Conservation (phyloP, 106 monocot species). For the Allium cepa region DNA sequence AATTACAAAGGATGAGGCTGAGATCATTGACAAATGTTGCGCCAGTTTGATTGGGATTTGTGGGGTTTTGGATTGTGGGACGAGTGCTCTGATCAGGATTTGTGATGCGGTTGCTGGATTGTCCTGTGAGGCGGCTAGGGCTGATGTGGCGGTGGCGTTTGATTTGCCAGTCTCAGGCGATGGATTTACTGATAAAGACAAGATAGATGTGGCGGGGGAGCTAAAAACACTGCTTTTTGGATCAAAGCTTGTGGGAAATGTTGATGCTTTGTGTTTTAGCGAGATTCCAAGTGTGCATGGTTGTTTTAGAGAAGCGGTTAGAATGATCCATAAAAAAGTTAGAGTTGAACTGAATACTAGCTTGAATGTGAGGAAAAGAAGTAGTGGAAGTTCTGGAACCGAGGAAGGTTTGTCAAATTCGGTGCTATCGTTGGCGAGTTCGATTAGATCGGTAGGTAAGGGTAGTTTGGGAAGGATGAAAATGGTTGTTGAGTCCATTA, state of each 20-base stretch:
- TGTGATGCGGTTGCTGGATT: slow-evolving; percentile 75
- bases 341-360: slow-evolving; percentile 61
- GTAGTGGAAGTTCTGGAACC: slow-evolving; percentile 21
- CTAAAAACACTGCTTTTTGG: slow-evolving; percentile 60
- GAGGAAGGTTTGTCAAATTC: slow-evolving; percentile 39
- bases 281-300: slow-evolving; percentile 61
- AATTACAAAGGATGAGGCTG: slow-evolving; percentile 30
- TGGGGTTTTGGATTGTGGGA: slow-evolving; percentile 55
- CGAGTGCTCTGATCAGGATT: slow-evolving; percentile 36
- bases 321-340: slow-evolving; percentile 37
- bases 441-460: slow-evolving; percentile 34
- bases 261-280: slow-evolving; percentile 14
- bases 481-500: slow-evolving; percentile 17
- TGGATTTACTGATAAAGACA: slow-evolving; percentile 65
- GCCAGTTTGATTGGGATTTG: slow-evolving; percentile 27
- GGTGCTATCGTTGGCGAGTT: slow-evolving; percentile 25
- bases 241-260: slow-evolving; percentile 60
- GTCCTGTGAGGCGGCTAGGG: slow-evolving; percentile 71
- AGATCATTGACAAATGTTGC: slow-evolving; percentile 33
- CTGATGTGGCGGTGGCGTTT: slow-evolving; percentile 30
- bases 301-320: slow-evolving; percentile 57
- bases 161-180: slow-evolving; percentile 65
- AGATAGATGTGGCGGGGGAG: slow-evolving; percentile 26
- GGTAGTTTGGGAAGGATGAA: slow-evolving; percentile 44
- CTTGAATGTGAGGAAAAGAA: slow-evolving; percentile 39